phyloP scores from a whole-genome alignment of 306 rosid genomes.

The Styphnolobium japonicum region DNA sequence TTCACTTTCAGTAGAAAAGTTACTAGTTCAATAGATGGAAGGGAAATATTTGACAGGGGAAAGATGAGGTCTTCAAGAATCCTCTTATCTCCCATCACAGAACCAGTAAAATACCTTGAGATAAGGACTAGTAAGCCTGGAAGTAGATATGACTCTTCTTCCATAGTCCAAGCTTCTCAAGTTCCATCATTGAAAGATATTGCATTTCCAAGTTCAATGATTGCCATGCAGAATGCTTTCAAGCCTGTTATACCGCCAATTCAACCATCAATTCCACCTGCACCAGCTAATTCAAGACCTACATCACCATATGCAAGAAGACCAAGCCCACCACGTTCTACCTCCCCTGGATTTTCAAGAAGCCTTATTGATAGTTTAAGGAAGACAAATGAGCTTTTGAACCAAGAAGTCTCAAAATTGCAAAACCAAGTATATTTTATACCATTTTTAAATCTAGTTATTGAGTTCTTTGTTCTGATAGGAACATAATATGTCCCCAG shows the following conservation, averaged over 20 bases:
- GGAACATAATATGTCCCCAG: background rate
- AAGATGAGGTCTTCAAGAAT: constrained; percentile 61
- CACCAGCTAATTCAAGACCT: constrained; percentile 46
- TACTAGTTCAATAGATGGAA: constrained; percentile 46
- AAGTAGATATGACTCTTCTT: constrained; percentile 42
- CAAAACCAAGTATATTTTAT: constrained; percentile 56
- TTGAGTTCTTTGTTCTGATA: background rate
- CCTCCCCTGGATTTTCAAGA: constrained; percentile 73
- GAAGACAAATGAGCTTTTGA: constrained; percentile 65
- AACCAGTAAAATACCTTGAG: constrained; percentile 62
- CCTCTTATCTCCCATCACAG: constrained; percentile 62
- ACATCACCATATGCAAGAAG: constrained; percentile 63
- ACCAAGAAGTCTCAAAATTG: constrained; percentile 66
- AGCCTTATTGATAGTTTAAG: constrained; percentile 76
- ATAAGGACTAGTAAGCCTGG: constrained; percentile 46
- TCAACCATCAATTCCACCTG: constrained; percentile 40
- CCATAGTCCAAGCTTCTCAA: constrained; percentile 59
- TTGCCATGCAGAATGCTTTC: constrained; percentile 52
- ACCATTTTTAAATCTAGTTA: background rate
- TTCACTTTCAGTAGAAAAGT: constrained; percentile 38
- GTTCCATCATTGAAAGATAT: constrained; percentile 73
- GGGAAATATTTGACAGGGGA: constrained; percentile 46
- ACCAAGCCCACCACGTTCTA: constrained; percentile 81
- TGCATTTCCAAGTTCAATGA: constrained; percentile 68
- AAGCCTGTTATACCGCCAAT: constrained; percentile 37